Evolutionary conservation across 768 basidiomycete genomes (phyloP).

Genomic region (Fistulinella prunicolor): DNA sequence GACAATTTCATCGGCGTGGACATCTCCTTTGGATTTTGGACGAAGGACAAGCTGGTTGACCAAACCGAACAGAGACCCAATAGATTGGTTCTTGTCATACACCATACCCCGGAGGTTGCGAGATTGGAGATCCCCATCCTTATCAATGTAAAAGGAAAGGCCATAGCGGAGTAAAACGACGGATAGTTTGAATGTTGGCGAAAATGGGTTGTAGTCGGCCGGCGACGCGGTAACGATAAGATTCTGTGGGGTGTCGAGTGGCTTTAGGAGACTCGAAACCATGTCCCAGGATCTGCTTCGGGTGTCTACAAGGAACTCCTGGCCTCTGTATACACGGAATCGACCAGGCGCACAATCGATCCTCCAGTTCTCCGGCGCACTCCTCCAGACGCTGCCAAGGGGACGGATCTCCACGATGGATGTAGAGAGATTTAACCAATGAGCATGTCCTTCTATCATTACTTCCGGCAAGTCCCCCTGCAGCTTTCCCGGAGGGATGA

Average conservation of each 20-base stretch:
- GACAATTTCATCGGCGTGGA: background rate
- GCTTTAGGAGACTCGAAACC: conserved; percentile 11
- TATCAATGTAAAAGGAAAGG: conserved; percentile 36
- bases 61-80: conserved; percentile 42
- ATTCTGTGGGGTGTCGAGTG: conserved; percentile 13
- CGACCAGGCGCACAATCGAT: conserved; percentile 1
- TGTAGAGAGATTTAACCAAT: conserved; percentile 21
- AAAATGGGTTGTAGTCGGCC: background rate
- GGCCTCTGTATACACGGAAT: background rate
- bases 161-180: conserved; percentile 37
- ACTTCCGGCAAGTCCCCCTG: conserved; percentile 16
- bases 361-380: conserved; percentile 16
- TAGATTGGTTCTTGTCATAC: conserved; percentile 36
- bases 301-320: conserved; percentile 13
- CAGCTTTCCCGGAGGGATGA: conserved; percentile 15
- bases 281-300: conserved; percentile 19
- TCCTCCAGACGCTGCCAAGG: conserved; percentile 11
- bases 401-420: conserved; percentile 20
- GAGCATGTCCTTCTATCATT: conserved; percentile 18
- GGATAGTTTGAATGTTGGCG: background rate
- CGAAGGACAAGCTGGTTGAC: conserved; percentile 37
- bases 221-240: conserved; percentile 14
- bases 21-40: conserved; percentile 5
- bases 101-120: conserved; percentile 37
- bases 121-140: conserved; percentile 20